phyloP scores from a whole-genome alignment of 306 rosid species.

The Benincasa hispida region DNA sequence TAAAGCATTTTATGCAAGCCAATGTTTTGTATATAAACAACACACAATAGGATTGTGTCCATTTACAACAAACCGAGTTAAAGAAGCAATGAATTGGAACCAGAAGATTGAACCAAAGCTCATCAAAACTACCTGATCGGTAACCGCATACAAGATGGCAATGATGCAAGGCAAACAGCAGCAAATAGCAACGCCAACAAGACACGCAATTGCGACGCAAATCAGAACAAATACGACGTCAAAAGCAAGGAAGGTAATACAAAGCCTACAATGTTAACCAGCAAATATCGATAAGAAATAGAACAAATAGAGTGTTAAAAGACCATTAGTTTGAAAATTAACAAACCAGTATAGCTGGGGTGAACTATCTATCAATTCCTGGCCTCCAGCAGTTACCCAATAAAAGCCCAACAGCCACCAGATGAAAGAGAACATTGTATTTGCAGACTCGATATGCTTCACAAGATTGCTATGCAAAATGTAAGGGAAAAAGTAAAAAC shows the following conservation, averaged over 20 bases:
- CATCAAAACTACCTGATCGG: slow-evolving; percentile 45
- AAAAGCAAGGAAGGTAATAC: slow-evolving; percentile 62
- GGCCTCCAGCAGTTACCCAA: slow-evolving; percentile 77
- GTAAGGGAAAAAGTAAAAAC: neutral
- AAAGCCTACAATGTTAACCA: slow-evolving; percentile 59
- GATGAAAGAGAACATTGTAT: slow-evolving; percentile 52
- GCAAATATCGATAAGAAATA: neutral
- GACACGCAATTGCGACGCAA: slow-evolving; percentile 62
- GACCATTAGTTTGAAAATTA: neutral
- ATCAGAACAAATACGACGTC: slow-evolving; percentile 58
- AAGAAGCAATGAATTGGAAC: neutral
- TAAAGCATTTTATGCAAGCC: neutral
- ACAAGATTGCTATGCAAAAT: slow-evolving; percentile 28
- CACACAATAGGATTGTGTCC: neutral
- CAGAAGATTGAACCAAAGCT: neutral
- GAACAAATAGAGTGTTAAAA: neutral
- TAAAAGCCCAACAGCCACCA: slow-evolving; percentile 92
- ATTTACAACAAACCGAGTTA: neutral
- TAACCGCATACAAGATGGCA: slow-evolving; percentile 46
- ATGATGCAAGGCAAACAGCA: slow-evolving; percentile 91
- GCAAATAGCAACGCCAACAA: slow-evolving; percentile 86
- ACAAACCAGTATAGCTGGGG: slow-evolving; percentile 85
- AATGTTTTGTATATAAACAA: neutral
- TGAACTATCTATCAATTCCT: slow-evolving; percentile 38
- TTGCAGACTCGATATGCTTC: slow-evolving; percentile 53